phyloP scores from a whole-genome alignment of 2,329 filamentous ascomycete species.

The Saccharata proteae region DNA sequence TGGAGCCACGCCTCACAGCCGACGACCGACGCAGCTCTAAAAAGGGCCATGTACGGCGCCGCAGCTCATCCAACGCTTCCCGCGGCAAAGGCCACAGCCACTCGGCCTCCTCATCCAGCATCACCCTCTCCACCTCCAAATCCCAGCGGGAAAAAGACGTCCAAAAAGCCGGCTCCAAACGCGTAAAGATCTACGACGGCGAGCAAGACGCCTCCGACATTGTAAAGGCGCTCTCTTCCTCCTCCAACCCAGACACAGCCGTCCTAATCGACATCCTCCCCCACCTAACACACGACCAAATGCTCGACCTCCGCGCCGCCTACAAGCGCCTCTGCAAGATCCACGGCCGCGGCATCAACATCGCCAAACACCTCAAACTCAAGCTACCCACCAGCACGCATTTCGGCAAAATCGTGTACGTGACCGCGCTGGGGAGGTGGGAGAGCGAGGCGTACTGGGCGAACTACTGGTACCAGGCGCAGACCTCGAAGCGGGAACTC shows the following conservation, averaged over 20 bases:
- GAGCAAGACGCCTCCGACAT: constrained; percentile 66
- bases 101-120: constrained; percentile 19
- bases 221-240: constrained; percentile 59
- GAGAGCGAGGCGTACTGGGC: constrained; percentile 96
- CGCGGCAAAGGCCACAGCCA: constrained; percentile 17
- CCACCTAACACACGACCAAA: constrained; percentile 71
- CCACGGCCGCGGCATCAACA: constrained; percentile 67
- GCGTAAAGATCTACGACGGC: constrained; percentile 70
- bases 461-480: constrained; percentile 92
- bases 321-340: constrained; percentile 87
- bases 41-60: constrained; percentile 6
- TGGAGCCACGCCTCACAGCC: constrained; percentile 17
- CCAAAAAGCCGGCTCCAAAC: constrained; percentile 37
- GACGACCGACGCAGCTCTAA: constrained; percentile 2
- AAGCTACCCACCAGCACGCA: constrained; percentile 53
- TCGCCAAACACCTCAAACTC: constrained; percentile 75
- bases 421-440: constrained; percentile 78
- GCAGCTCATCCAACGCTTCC: constrained; percentile 14
- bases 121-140: constrained; percentile 17
- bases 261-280: constrained; percentile 76
- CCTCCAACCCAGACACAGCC: constrained; percentile 51
- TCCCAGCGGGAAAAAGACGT: constrained; percentile 24
- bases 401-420: constrained; percentile 85
- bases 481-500: constrained; percentile 72
- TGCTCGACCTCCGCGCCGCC: constrained; percentile 72